Evolutionary conservation across 768 basidiomycete genomes (phyloP), one percentile per base, ranked within the genome.

Genomic region (Tulasnella sp.): DNA sequence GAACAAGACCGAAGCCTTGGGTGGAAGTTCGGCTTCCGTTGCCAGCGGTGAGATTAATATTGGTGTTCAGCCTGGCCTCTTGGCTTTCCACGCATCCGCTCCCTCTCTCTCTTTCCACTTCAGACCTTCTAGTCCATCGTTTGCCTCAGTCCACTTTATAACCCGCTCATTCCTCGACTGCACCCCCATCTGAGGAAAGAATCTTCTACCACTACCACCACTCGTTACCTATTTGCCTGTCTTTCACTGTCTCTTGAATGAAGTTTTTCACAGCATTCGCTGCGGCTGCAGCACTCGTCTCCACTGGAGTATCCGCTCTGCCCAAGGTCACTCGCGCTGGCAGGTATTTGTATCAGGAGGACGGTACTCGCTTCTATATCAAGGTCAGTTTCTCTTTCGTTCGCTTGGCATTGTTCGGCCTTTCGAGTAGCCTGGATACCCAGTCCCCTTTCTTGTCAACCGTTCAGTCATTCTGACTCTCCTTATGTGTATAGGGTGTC

Each of bases 311-410:
- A n/a, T 84, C 87, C n/a, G 94, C 94, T 80, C 88, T 96, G 64
- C 88, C 91, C 46, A 89, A 90, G 79, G 89, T 98, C 83, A 88
- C 92, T 58, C 90, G 94, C 69, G 85, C 87, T 40, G 96, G 94
- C 46, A 90, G 91, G 84, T 97, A 96, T 85, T 91, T 97, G 64
- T 97, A 96, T 86, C 90, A 89, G 58, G 89, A 89, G 4, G 89
- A 91, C 75, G 94, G 95, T 3, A 91, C 84, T 54, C 87, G 96
- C 77, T 97, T 97, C 87, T 96, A 92, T 86, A 93, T 98, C 87
- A 95, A 94, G 86, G 84, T 84, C 18, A 50, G 82, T 73, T 16
- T 77, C 18, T 11, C 24, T 50, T 24, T 31, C 41, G 20, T 6
- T 22, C 7, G 3, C 24, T 14, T 16, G 14, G 28, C 28, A 31